Evolutionary conservation across 2,329 filamentous ascomycete genomes (phyloP), one percentile per base, ranked within the genome.

Genomic region (Apiospora phragmitis): DNA sequence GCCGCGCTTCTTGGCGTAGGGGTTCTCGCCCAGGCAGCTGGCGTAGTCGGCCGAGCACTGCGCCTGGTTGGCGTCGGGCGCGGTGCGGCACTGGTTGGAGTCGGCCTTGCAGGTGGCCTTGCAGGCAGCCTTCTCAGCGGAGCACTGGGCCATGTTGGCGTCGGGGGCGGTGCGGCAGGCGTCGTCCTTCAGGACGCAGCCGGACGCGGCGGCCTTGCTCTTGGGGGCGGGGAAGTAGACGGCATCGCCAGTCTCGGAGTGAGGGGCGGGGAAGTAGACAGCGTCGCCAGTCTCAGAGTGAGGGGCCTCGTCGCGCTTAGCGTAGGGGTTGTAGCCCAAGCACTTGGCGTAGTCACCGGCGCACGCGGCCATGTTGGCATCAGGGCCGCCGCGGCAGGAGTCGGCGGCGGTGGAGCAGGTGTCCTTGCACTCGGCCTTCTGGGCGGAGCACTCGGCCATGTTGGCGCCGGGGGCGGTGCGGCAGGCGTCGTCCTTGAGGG

Each of bases 401-500:
- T 67, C 29, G 24, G 24, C 29, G n/a, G 14, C 65, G 16, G 16
- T 18, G 14, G 65, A 45, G 65, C 65, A 67, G 6, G 26, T 16
- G 41, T 67, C 65, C 65, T 67, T 67, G 65, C 65, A 67, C 41
- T 45, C 41, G 14, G 65, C 65, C 65, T 67, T 42, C 65, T 67
- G 16, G 26, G 65, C 65, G 65, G 7, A 3, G 65, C 29, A 38
- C 9, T 24, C 14, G 9, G 18, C 18, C 65, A 14, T 7, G 65
- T 38, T 67, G 65, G 65, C 65, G 16, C 9, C 42, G 11, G 65
- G 65, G 65, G 41, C 65, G 41, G 65, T 67, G 65, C 65, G 65
- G 65, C 65, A 67, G 65, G 45, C 32, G 26, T 35, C 35, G 65
- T 67, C 42, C 42, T 45, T 43, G 42, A 14, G 16, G 42, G 12